Base-by-base conservation (phyloP, 169 alveolate genomes). In the Cryptosporidium ryanae region DNA sequence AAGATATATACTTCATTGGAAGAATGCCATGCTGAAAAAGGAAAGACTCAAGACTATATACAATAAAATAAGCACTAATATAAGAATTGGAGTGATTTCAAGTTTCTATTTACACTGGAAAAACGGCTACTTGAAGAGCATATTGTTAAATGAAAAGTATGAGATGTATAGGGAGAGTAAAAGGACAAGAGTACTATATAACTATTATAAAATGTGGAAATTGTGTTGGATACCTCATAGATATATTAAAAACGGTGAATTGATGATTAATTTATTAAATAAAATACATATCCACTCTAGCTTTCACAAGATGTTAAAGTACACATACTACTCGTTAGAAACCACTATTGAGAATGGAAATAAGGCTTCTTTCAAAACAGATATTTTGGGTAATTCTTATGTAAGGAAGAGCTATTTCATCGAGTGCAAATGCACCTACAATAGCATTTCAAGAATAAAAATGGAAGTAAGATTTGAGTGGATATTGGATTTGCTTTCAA, bases 361-460 rank as follows among this genome's bases (percentile, higher is more conserved):
- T 61, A 6, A 32, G 15, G 25, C 31, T 23, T n/a, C 6, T 8
- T 8, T 61, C 12, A 15, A 21, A 13, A 32, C 23, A 6, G 34
- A 25, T 25, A 21, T 52, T n/a, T n/a, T n/a, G 5, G 13, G 8
- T 52, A 1, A 52, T 52, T n/a, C 13, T 18, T 61, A 29, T 7
- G 67, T 29, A 61, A 43, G 27, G 5, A 18, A 65, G 1, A 67
- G 82, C 65, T 76, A 76, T 46, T 25, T 21, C 13, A 23, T 29
- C 17, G 87, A 76, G 17, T 76, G 87, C 27, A 76, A 25, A 57
- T 76, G 87, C n/a, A 59, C 55, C 2, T 17, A 57, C 1, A 76
- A 23, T n/a, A 43, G 32, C 13, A 17, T 59, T 21, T 12, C 13
- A 3, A 29, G 57, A 27, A 6, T 38, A 34, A 10, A 8, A 48